A percentile compares a stretch with the other conserved stretches of the same genome.
These are phyloP conservation scores for Geotrichum armillariae DNA, from an alignment of 1,139 yeast species.

Conservation along the genomic window DNA sequence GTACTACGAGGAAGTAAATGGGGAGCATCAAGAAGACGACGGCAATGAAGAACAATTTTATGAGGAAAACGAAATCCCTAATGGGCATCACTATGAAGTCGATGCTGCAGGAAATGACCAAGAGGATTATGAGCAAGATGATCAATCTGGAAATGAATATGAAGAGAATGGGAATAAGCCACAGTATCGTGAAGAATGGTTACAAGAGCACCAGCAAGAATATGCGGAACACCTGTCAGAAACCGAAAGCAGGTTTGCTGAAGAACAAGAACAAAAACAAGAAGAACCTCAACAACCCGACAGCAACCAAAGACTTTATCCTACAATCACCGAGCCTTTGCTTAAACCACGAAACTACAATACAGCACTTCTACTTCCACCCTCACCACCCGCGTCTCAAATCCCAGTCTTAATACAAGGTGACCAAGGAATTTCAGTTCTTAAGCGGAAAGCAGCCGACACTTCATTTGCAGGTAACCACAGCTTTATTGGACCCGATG, in stretches of 20 bases:
- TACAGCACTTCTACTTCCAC: neutral
- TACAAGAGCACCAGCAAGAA: neutral
- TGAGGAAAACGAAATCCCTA: neutral
- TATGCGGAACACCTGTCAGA: neutral
- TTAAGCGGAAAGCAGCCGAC: conserved; percentile 8
- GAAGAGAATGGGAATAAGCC: neutral
- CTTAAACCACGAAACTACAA: neutral
- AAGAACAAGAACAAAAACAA: neutral
- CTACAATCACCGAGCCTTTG: neutral
- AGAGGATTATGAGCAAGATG: neutral
- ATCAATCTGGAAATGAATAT: neutral
- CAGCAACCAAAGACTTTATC: neutral
- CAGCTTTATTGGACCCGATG: neutral
- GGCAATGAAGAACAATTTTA: neutral
- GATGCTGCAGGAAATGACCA: neutral
- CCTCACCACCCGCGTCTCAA: neutral
- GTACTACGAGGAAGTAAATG: neutral
- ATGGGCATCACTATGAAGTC: neutral
- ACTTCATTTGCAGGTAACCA: conserved; percentile 7
- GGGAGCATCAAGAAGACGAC: neutral
- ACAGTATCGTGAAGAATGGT: neutral
- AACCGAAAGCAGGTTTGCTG: neutral
- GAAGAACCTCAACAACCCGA: neutral
- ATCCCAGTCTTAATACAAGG: neutral
- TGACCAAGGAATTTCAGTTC: conserved; percentile 2